A percentile compares a stretch with the other conserved stretches of the same genome.
Conservation (phyloP, 139 green algal species). For the Axilococcus clingmanii region DNA sequence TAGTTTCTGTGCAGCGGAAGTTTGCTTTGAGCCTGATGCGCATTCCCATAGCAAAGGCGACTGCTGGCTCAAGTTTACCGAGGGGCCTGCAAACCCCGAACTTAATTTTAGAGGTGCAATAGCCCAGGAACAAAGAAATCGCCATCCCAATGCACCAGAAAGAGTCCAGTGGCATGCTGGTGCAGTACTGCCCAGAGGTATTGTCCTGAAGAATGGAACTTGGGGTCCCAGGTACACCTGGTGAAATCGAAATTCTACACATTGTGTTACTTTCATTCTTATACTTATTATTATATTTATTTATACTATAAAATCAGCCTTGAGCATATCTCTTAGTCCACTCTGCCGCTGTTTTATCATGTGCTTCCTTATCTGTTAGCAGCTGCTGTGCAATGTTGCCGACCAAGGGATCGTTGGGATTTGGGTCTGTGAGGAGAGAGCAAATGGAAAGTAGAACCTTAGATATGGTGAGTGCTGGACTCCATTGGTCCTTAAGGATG, state of each 20-base stretch:
- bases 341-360: conserved; percentile 84
- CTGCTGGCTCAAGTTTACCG: conserved; percentile 80
- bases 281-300: background rate
- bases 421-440: conserved; percentile 86
- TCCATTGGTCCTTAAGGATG: conserved; percentile 90
- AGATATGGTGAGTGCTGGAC: conserved; percentile 76
- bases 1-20: conserved; percentile 48
- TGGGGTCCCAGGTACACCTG: conserved; percentile 43
- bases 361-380: conserved; percentile 62
- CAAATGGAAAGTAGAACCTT: conserved; percentile 86
- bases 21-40: conserved; percentile 78
- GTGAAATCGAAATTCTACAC: conserved; percentile 11
- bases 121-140: conserved; percentile 11
- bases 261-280: background rate
- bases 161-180: conserved; percentile 51
- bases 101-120: conserved; percentile 50
- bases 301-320: conserved; percentile 22
- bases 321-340: conserved; percentile 85
- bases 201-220: conserved; percentile 49
- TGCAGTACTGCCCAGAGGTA: conserved; percentile 46
- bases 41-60: conserved; percentile 69
- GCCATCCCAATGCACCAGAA: conserved; percentile 31
- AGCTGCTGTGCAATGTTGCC: conserved; percentile 83
- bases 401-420: conserved; percentile 90
- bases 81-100: conserved; percentile 48